These are phyloP conservation scores for Ascochyta clinopodiicola DNA, from an alignment of 2,329 filamentous ascomycete species.

Conservation along the genomic window DNA sequence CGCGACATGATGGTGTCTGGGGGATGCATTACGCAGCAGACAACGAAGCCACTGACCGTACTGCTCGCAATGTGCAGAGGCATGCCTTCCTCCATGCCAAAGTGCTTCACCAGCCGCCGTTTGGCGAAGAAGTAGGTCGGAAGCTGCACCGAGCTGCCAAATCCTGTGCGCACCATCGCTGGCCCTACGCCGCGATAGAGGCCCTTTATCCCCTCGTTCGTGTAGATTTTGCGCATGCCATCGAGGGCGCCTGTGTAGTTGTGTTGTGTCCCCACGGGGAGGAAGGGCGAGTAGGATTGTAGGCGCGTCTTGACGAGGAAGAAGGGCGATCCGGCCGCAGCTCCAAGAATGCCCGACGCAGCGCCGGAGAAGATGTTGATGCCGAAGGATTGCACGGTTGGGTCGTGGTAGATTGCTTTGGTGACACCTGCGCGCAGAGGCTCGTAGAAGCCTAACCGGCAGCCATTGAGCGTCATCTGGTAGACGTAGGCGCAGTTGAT, in stretches of 20 bases:
- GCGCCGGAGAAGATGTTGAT: constrained; percentile 96
- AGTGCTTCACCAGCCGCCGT: constrained; percentile 77
- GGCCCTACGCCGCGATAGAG: constrained; percentile 90
- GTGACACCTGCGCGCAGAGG: constrained; percentile 80
- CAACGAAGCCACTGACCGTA: constrained; percentile 89
- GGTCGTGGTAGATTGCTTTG: constrained; percentile 72
- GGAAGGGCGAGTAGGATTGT: constrained; percentile 90
- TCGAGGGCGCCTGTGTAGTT: constrained; percentile 85
- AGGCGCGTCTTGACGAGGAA: constrained; percentile 97
- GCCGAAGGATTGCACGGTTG: constrained; percentile 79
- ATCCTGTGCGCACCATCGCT: constrained; percentile 94
- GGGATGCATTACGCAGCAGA: constrained; percentile 97
- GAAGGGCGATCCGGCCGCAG: constrained; percentile 91
- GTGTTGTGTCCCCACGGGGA: constrained; percentile 97
- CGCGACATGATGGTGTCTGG: constrained; percentile 99
- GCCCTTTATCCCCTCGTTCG: constrained; percentile 76
- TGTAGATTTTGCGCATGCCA: constrained; percentile 81
- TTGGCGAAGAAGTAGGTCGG: constrained; percentile 99
- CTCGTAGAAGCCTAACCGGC: constrained; percentile 96
- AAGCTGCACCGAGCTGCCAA: constrained; percentile 93
- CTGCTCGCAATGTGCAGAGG: constrained; percentile 88
- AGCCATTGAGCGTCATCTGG: constrained; percentile 95
- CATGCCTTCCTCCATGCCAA: constrained; percentile 89
- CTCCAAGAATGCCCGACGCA: constrained; percentile 85
- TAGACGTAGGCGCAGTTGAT: constrained; percentile 95